Conservation (phyloP, 345 rosid genomes). For the Zanthoxylum bungeanum region DNA sequence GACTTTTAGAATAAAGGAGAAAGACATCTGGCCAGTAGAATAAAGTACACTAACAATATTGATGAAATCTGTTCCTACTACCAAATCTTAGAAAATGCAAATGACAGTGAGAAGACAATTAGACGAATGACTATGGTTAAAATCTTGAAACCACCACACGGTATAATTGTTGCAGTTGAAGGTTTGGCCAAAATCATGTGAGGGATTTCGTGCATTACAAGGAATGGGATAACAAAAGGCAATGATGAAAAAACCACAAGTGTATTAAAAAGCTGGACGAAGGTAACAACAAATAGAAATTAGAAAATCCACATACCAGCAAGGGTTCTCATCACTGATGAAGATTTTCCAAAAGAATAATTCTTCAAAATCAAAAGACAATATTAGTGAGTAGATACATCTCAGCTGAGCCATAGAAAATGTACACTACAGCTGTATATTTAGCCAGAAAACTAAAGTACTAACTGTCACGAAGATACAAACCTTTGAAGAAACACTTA, state of each 20-base stretch:
- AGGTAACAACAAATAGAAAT: conserved; percentile 6
- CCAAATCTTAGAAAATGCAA: neutral
- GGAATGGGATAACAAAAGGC: neutral
- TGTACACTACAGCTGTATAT: neutral
- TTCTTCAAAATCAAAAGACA: conserved; percentile 50
- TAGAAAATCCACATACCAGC: conserved; percentile 65
- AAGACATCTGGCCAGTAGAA: neutral
- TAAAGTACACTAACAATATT: too few species aligned
- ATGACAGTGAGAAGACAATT: neutral
- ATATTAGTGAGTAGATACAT: conserved; percentile 12
- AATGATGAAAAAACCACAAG: neutral
- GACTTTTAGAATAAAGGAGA: neutral
- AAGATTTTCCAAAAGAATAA: conserved; percentile 91
- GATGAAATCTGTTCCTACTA: too few species aligned
- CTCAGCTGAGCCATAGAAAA: neutral
- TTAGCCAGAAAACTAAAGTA: neutral
- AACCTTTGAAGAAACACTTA: conserved; percentile 89
- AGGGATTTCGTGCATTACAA: neutral
- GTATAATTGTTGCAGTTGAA: neutral
- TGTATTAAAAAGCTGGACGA: neutral
- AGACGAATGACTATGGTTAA: neutral
- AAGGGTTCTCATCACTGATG: conserved; percentile 88
- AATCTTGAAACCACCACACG: neutral
- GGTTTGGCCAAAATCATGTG: neutral
- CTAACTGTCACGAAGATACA: conserved; percentile 16